phyloP scores from a whole-genome alignment of 1,284 basidiomycete genomes.

The Tylopilus sp. region DNA sequence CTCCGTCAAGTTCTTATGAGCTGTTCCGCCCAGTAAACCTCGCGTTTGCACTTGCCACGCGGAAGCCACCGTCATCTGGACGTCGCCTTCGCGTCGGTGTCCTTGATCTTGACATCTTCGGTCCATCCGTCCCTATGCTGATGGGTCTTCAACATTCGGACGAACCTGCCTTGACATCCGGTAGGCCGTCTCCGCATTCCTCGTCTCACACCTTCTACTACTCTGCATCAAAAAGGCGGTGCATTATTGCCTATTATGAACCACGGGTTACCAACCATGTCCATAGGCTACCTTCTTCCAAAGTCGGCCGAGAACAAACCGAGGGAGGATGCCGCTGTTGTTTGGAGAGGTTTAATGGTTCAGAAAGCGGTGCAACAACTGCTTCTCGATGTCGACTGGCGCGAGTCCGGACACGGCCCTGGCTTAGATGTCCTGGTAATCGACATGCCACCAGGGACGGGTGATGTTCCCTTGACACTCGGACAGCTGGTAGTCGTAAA shows the following conservation, averaged over 20 bases:
- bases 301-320: constrained; percentile 27
- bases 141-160: constrained; percentile 85
- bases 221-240: constrained; percentile 47
- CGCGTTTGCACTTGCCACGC: constrained; percentile 68
- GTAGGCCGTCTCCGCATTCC: constrained; percentile 40
- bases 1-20: not conserved
- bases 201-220: not conserved
- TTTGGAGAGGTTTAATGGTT: constrained; percentile 98
- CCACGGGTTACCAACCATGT: constrained; percentile 94
- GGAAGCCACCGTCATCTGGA: constrained; percentile 19
- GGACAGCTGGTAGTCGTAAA: constrained; percentile 88
- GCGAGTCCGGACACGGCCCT: constrained; percentile 37
- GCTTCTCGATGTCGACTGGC: constrained; percentile 96
- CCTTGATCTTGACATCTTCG: constrained; percentile 94
- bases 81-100: constrained; percentile 71
- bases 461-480: constrained; percentile 91
- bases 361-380: constrained; percentile 98
- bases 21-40: constrained; percentile 63
- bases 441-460: constrained; percentile 97
- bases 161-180: constrained; percentile 75
- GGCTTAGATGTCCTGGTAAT: constrained; percentile 85
- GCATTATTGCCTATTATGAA: constrained; percentile 84
- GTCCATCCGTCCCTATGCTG: constrained; percentile 92
- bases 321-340: constrained; percentile 57
- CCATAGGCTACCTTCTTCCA: constrained; percentile 87